A percentile compares a stretch with the other conserved stretches of the same genome.
These are phyloP conservation scores for Wallacemonas collosoma DNA, from an alignment of 208 protist species.

Conservation along the genomic window DNA sequence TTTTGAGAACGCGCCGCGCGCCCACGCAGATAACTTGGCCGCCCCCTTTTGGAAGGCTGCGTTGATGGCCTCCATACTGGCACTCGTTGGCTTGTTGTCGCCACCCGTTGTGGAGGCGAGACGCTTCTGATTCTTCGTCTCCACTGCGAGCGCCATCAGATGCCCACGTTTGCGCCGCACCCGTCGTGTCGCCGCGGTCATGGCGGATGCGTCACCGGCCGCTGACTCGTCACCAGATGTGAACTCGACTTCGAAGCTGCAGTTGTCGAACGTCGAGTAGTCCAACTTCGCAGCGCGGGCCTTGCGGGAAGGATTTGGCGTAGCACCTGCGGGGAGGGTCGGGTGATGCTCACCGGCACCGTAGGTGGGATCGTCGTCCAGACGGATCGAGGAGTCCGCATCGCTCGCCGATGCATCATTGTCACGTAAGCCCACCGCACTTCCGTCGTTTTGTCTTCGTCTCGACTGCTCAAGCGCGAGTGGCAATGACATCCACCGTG, in stretches of 20 bases:
- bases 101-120: slow-evolving; percentile 38
- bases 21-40: slow-evolving; percentile 52
- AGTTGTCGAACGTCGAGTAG: slow-evolving; percentile 51
- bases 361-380: slow-evolving; percentile 15
- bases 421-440: background rate
- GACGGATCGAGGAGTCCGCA: slow-evolving; percentile 20
- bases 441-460: slow-evolving; percentile 16
- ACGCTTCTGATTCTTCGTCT: slow-evolving; percentile 50
- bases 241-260: slow-evolving; percentile 61
- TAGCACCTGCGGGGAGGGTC: background rate
- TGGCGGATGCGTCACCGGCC: background rate
- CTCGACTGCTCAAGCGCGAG: slow-evolving; percentile 25
- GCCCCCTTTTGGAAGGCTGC: slow-evolving; percentile 46
- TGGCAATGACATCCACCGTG: slow-evolving; percentile 53
- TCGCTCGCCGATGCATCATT: background rate
- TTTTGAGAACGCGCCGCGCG: slow-evolving; percentile 28
- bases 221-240: slow-evolving; percentile 15
- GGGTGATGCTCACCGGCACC: background rate
- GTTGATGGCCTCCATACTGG: slow-evolving; percentile 51
- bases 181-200: background rate
- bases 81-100: slow-evolving; percentile 51
- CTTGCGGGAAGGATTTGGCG: background rate
- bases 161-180: slow-evolving; percentile 56
- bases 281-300: slow-evolving; percentile 20
- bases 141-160: slow-evolving; percentile 44